Percentiles rank a stretch among this genome's conserved stretches.
Evolutionary conservation across 139 green algal species (phyloP).

Genomic region (Raphidocelis subcapitata): DNA sequence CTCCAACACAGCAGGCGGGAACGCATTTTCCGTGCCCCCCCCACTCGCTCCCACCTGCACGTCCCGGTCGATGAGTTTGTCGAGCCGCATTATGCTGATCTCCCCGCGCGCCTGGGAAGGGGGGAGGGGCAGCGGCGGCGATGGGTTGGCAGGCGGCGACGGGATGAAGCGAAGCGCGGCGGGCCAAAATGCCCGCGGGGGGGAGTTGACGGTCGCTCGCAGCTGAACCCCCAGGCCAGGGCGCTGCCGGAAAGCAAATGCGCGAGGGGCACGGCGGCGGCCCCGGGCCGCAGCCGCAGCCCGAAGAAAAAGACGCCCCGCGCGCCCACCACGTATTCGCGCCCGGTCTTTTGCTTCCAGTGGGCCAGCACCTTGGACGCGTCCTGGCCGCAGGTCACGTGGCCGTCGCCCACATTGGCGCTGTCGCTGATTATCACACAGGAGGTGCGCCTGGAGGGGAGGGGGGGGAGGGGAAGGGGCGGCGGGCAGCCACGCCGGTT

Average conservation of each 20-base stretch:
- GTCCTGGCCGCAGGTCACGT: slow-evolving; percentile 11
- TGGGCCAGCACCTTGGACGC: neutral
- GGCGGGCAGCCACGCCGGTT: no score
- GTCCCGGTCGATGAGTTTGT: slow-evolving; percentile 9
- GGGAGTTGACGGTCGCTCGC: no score
- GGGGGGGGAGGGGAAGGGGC: no score
- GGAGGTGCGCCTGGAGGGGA: neutral
- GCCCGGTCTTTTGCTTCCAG: neutral
- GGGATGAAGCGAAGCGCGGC: no score
- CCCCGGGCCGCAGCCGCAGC: no score
- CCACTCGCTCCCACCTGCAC: neutral
- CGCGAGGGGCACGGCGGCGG: no score
- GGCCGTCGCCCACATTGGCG: slow-evolving; percentile 30
- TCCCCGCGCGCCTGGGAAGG: slow-evolving; percentile 2
- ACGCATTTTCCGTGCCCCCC: neutral
- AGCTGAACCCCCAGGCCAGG: no score
- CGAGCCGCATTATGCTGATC: slow-evolving; percentile 15
- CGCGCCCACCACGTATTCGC: neutral
- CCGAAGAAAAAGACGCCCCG: no score
- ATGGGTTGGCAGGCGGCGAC: neutral
- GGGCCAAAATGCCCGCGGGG: no score
- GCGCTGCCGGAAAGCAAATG: no score
- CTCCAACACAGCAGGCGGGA: no score
- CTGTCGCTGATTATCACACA: slow-evolving; percentile 23
- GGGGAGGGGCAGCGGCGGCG: neutral